Evolutionary conservation across 164 flowering plant genomes (phyloP).

Genomic region (Piper longum): DNA sequence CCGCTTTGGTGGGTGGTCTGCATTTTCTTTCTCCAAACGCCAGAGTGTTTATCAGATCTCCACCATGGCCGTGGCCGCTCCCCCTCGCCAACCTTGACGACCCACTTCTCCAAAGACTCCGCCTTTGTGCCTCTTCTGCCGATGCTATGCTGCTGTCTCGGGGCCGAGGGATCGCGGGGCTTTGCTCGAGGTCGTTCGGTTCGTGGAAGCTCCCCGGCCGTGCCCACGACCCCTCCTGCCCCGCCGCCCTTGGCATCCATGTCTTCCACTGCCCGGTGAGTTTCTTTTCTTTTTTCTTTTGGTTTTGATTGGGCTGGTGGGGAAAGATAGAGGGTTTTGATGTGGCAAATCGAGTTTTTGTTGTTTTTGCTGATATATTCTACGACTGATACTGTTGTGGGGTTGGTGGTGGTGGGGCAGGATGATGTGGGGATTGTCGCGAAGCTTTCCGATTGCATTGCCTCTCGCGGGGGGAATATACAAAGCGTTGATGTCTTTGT

Average conservation of each 20-base stretch:
- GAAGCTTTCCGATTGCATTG: slow-evolving; percentile 80
- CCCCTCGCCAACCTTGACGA: slow-evolving; percentile 14
- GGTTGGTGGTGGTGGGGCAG: slow-evolving; percentile 12
- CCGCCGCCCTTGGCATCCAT: slow-evolving; percentile 56
- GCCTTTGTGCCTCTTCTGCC: neutral
- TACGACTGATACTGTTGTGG: neutral
- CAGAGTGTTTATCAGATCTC: too few species aligned
- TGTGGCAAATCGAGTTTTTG: neutral
- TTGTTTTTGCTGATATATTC: too few species aligned
- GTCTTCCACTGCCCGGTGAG: slow-evolving; percentile 82
- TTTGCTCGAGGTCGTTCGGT: slow-evolving; percentile 20
- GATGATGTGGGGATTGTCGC: slow-evolving; percentile 85
- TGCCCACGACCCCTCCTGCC: slow-evolving; percentile 14
- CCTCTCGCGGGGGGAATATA: slow-evolving; percentile 86
- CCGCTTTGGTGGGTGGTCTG: too few species aligned
- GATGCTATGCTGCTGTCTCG: slow-evolving; percentile 3
- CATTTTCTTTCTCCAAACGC: too few species aligned
- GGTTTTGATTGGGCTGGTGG: neutral
- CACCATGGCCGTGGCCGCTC: too few species aligned
- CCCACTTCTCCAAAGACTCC: slow-evolving; percentile 13
- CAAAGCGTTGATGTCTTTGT: slow-evolving; percentile 69
- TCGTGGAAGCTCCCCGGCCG: slow-evolving; percentile 19
- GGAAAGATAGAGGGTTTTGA: neutral
- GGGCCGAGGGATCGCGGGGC: slow-evolving; percentile 12
- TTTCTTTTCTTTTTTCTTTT: slow-evolving; percentile 1